Percentiles rank a stretch among this genome's conserved stretches.
Conservation (phyloP, 2,329 filamentous ascomycete species). For the Aspergillus carbonarius region DNA sequence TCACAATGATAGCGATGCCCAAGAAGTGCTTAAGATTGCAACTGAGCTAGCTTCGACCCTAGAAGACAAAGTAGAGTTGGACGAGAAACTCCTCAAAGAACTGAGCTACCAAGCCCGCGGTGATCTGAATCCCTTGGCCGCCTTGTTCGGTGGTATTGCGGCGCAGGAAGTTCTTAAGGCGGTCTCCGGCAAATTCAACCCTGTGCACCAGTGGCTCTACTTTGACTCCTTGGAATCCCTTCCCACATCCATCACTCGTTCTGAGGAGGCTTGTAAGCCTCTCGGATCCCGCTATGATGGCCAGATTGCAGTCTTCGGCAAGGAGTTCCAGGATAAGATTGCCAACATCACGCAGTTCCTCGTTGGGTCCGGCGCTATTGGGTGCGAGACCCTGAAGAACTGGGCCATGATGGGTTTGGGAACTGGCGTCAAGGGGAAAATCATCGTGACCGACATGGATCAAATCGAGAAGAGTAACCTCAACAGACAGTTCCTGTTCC, state of each 20-base stretch:
- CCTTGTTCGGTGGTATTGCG: conserved; percentile 89
- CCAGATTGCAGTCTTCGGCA: conserved; percentile 94
- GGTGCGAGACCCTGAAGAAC: conserved; percentile 99
- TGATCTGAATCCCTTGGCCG: conserved; percentile 87
- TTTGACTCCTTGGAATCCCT: conserved; percentile 97
- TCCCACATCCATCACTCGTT: conserved; percentile 70
- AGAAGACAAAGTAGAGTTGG: conserved; percentile 75
- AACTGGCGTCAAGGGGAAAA: conserved; percentile 81
- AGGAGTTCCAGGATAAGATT: conserved; percentile 90
- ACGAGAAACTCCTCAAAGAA: conserved; percentile 90
- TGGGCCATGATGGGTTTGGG: conserved; percentile 98
- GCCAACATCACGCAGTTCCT: conserved; percentile 88
- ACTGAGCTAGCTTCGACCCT: conserved; percentile 66
- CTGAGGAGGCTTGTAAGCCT: conserved; percentile 85
- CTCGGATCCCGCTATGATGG: conserved; percentile 86
- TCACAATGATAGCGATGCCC: conserved; percentile 80
- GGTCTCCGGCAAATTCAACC: conserved; percentile 95
- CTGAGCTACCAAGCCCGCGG: conserved; percentile 91
- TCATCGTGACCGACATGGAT: conserved; percentile 95
- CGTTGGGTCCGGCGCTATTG: conserved; percentile 94
- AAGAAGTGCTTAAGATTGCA: conserved; percentile 71
- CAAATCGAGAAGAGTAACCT: conserved; percentile 99
- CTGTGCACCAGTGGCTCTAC: conserved; percentile 95
- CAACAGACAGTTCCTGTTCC: conserved; percentile 95
- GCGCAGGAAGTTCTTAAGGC: conserved; percentile 96